phyloP scores from a whole-genome alignment of 169 alveolate genomes.

The Plasmodium billcollinsi region DNA sequence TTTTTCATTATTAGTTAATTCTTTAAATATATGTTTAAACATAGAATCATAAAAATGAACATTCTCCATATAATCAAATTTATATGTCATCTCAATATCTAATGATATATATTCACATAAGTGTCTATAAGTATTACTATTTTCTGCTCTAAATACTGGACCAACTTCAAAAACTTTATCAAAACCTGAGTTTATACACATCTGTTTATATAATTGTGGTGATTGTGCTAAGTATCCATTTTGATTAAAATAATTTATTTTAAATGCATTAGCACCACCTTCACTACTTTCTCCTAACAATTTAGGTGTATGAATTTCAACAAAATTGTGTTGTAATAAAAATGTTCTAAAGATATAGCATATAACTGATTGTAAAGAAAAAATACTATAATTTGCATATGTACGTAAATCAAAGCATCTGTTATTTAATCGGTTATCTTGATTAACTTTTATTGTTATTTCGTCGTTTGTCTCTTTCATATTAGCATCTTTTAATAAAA shows the following conservation, averaged over 20 bases:
- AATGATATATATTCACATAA: constrained; percentile 99
- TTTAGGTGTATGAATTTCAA: constrained; percentile 99
- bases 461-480: constrained; percentile 89
- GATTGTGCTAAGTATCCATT: constrained; percentile 97
- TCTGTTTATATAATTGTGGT: constrained; percentile 99
- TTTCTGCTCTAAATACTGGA: constrained; percentile 99
- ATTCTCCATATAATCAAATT: constrained; percentile 96
- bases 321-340: constrained; percentile 91
- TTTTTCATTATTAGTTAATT: constrained; percentile 81
- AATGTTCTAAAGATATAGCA: constrained; percentile 94
- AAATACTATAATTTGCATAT: constrained; percentile 94
- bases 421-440: constrained; percentile 97
- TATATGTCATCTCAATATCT: constrained; percentile 98
- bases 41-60: constrained; percentile 94
- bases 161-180: constrained; percentile 98
- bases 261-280: constrained; percentile 99
- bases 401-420: constrained; percentile 98
- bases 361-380: constrained; percentile 95
- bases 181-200: constrained; percentile 98
- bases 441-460: constrained; percentile 92
- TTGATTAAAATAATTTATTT: constrained; percentile 93
- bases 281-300: constrained; percentile 99
- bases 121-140: constrained; percentile 99
- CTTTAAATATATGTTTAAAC: constrained; percentile 92
- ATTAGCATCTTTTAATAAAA: constrained; percentile 97